phyloP scores from a whole-genome alignment of 306 rosid species.

The Castanea mollissima region DNA sequence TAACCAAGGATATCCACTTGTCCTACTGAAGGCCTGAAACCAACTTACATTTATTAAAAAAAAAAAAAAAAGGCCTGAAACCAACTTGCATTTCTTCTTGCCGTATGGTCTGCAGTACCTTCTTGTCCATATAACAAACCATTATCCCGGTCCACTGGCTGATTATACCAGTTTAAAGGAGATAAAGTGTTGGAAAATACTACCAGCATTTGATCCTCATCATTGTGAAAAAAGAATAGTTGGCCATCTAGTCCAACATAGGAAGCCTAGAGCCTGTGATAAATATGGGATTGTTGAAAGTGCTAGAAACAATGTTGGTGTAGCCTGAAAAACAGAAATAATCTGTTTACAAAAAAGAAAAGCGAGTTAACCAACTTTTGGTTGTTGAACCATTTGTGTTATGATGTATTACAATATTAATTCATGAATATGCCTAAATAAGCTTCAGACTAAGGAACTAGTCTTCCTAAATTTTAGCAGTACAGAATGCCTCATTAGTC shows the following conservation, averaged over 20 bases:
- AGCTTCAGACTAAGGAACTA: no score
- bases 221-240: conserved; percentile 6
- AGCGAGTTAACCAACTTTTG: no score
- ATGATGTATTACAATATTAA: no score
- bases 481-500: no score
- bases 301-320: background rate
- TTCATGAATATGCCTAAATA: no score
- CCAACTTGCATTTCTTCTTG: conserved; percentile 15
- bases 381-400: no score
- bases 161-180: conserved; percentile 1
- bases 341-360: background rate
- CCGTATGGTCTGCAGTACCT: background rate
- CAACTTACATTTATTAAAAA: conserved; percentile 4
- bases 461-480: no score
- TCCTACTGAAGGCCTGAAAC: conserved; percentile 25
- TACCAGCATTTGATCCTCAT: conserved; percentile 13
- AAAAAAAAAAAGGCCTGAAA: conserved; percentile 13
- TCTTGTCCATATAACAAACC: conserved; percentile 16
- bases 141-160: conserved; percentile 5
- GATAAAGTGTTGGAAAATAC: conserved; percentile 13
- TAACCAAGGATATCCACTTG: conserved; percentile 8
- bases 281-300: conserved; percentile 13
- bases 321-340: conserved; percentile 21
- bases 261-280: conserved; percentile 7
- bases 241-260: conserved; percentile 19